Conservation (phyloP, 2,329 filamentous ascomycete species). For the Paracorniculantispora psalliotae region DNA sequence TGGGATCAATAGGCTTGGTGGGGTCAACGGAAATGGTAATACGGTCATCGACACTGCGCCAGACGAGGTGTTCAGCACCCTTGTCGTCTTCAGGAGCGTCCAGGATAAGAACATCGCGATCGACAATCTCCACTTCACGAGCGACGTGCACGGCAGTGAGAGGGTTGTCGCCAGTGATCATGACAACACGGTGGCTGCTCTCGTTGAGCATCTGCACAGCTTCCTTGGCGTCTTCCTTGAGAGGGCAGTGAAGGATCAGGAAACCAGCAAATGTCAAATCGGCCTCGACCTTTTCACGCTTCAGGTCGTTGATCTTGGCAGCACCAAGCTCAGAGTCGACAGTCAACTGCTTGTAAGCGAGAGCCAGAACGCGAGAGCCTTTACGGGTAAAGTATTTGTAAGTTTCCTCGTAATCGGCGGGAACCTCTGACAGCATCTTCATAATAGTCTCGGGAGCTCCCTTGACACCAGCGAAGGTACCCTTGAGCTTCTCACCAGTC, state of each 20-base stretch:
- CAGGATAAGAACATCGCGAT: constrained; percentile 88
- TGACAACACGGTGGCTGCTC: constrained; percentile 95
- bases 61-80: constrained; percentile 76
- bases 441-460: constrained; percentile 95
- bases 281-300: constrained; percentile 85
- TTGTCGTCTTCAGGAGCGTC: constrained; percentile 90
- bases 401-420: constrained; percentile 90
- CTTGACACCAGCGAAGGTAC: constrained; percentile 93
- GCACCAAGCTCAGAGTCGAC: constrained; percentile 76
- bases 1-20: constrained; percentile 69
- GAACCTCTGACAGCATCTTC: constrained; percentile 80
- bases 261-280: constrained; percentile 89
- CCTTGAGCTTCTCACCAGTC: constrained; percentile 70
- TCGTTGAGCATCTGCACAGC: constrained; percentile 96
- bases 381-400: constrained; percentile 98
- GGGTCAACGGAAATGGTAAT: constrained; percentile 81
- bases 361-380: constrained; percentile 85
- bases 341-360: constrained; percentile 90
- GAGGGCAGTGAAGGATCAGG: constrained; percentile 86
- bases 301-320: constrained; percentile 84
- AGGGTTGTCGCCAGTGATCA: constrained; percentile 99
- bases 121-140: constrained; percentile 92
- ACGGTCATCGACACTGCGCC: constrained; percentile 93
- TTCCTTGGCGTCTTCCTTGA: constrained; percentile 94
- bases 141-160: constrained; percentile 95